Percentiles rank a stretch among this genome's conserved stretches.
Evolutionary conservation across 208 protist species (phyloP).

Genomic region (Crithidia acanthocephali): DNA sequence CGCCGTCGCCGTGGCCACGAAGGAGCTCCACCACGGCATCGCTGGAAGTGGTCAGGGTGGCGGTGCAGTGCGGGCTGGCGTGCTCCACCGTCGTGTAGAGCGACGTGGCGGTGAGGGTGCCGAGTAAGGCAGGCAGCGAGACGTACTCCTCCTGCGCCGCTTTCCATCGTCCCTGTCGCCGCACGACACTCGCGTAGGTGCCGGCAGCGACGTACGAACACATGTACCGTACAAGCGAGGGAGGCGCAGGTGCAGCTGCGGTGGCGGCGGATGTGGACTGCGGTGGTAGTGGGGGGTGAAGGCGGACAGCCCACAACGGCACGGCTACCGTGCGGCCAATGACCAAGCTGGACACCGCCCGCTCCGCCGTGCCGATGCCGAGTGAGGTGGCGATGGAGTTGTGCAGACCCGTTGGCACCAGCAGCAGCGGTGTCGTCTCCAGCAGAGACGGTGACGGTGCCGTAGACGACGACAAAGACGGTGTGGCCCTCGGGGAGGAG

Average conservation of each 20-base stretch:
- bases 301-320: slow-evolving; percentile 72
- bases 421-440: slow-evolving; percentile 46
- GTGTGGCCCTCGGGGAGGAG: not conserved
- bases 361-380: slow-evolving; percentile 63
- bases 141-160: slow-evolving; percentile 65
- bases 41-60: no score
- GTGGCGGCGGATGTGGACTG: not conserved
- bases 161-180: slow-evolving; percentile 48
- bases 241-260: not conserved
- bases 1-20: no score
- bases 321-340: slow-evolving; percentile 54
- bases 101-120: slow-evolving; percentile 44
- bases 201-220: slow-evolving; percentile 70
- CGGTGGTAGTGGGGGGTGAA: slow-evolving; percentile 26
- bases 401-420: slow-evolving; percentile 74
- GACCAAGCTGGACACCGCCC: slow-evolving; percentile 67
- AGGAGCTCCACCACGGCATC: no score
- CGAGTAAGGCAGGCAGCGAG: slow-evolving; percentile 44
- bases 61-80: slow-evolving; percentile 33
- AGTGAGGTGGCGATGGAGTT: slow-evolving; percentile 83
- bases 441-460: slow-evolving; percentile 13
- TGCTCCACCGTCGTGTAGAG: slow-evolving; percentile 60
- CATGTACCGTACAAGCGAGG: slow-evolving; percentile 49
- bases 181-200: slow-evolving; percentile 60
- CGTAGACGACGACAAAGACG: not conserved